Percentiles rank a stretch among this genome's conserved stretches.
phyloP scores from a whole-genome alignment of 2,329 filamentous ascomycete species.

The Aspergillus sp. region DNA sequence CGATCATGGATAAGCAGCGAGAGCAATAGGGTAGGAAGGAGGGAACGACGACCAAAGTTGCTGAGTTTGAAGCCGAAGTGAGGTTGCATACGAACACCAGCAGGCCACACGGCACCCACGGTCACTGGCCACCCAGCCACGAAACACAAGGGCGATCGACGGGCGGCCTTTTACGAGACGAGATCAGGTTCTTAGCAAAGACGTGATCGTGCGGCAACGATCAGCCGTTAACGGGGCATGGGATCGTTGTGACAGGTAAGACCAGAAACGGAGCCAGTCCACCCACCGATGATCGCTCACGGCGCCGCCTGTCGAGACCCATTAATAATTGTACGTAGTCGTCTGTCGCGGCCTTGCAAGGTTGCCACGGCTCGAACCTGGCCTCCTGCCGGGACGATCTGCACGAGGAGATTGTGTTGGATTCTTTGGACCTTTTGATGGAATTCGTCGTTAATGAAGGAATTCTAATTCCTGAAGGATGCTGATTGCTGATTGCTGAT shows the following conservation, averaged over 20 bases:
- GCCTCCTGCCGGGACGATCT: conserved; percentile 14
- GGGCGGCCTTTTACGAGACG: neutral
- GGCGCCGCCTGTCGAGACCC: conserved; percentile 4
- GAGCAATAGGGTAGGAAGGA: no score
- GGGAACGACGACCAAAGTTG: neutral
- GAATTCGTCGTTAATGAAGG: no score
- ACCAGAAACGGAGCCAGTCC: conserved; percentile 8
- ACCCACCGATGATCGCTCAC: conserved; percentile 1
- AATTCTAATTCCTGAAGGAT: no score
- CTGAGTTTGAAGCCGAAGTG: neutral
- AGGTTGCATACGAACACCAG: neutral
- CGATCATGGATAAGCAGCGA: neutral
- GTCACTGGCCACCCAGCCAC: neutral
- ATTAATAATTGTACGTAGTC: conserved; percentile 5
- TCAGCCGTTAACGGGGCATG: conserved; percentile 39
- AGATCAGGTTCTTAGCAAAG: conserved; percentile 28
- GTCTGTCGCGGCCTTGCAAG: neutral
- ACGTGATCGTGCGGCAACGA: conserved; percentile 32
- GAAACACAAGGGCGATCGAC: conserved; percentile 1
- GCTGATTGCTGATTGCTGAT: no score
- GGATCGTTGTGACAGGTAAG: conserved; percentile 35
- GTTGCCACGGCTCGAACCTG: conserved; percentile 7
- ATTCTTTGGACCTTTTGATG: no score
- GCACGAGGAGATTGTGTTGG: conserved; percentile 21
- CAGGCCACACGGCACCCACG: neutral